Conservation (phyloP, 495 filamentous ascomycete species). For the Aspergillus nanangensis region DNA sequence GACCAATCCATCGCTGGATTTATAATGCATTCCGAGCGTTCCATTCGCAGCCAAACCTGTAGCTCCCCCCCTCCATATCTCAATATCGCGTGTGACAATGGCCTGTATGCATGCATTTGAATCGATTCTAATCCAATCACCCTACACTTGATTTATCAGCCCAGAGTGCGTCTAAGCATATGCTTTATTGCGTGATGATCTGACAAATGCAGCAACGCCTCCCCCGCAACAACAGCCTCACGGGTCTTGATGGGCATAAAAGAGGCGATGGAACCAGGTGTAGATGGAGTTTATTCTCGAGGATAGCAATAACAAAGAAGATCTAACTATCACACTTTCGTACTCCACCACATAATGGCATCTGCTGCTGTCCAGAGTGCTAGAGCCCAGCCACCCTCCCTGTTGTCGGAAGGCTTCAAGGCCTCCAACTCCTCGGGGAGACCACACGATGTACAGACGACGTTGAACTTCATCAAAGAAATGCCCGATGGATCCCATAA, state of each 20-base stretch:
- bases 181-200: constrained; percentile 29
- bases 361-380: constrained; percentile 44
- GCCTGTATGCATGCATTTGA: no score
- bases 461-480: constrained; percentile 57
- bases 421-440: constrained; percentile 16
- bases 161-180: constrained; percentile 21
- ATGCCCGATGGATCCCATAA: constrained; percentile 55
- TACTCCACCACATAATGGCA: constrained; percentile 19
- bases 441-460: constrained; percentile 49
- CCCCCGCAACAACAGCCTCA: neutral
- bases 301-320: no score
- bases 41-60: no score
- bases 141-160: constrained; percentile 2
- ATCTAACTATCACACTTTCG: neutral
- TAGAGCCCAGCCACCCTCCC: no score
- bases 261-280: neutral
- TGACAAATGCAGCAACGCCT: constrained; percentile 24
- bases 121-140: constrained; percentile 1
- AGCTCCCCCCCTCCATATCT: no score
- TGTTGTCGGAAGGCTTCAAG: no score
- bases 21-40: neutral
- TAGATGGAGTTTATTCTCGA: no score
- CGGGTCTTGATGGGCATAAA: neutral
- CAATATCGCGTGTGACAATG: no score
- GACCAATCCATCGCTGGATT: neutral